phyloP scores from a whole-genome alignment of 345 rosid species.

The Populus pruinosa region DNA sequence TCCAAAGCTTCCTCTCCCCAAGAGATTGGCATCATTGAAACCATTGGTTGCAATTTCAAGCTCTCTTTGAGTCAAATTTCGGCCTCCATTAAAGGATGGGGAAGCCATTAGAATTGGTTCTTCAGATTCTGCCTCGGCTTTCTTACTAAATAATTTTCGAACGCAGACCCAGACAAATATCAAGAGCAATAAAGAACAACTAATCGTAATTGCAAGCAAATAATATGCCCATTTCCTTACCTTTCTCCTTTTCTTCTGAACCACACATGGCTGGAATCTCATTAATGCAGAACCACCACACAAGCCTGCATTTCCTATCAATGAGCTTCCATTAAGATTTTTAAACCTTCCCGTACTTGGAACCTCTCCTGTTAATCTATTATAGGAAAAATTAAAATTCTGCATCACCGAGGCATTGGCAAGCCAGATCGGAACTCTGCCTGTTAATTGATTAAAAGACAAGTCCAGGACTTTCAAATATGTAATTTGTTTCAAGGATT shows the following conservation, averaged over 20 bases:
- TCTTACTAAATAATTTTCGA: background rate
- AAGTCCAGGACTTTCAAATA: constrained; percentile 11
- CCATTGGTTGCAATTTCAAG: constrained; percentile 17
- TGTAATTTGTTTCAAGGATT: constrained; percentile 1
- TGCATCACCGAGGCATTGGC: background rate
- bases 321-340: constrained; percentile 2
- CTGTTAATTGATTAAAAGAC: constrained; percentile 11
- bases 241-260: background rate
- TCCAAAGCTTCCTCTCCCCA: constrained; percentile 20
- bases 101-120: background rate
- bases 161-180: background rate
- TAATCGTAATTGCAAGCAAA: background rate
- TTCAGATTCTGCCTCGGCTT: background rate
- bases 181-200: background rate
- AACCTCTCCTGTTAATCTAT: constrained; percentile 11
- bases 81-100: background rate
- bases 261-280: constrained; percentile 7
- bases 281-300: constrained; percentile 9
- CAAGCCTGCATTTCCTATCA: constrained; percentile 16
- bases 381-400: constrained; percentile 10
- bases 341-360: constrained; percentile 8
- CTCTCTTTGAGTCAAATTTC: constrained; percentile 4
- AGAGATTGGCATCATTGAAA: constrained; percentile 6
- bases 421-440: constrained; percentile 13
- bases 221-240: background rate